phyloP scores from a whole-genome alignment of 2,329 filamentous ascomycete genomes.

The Aspergillus niger region DNA sequence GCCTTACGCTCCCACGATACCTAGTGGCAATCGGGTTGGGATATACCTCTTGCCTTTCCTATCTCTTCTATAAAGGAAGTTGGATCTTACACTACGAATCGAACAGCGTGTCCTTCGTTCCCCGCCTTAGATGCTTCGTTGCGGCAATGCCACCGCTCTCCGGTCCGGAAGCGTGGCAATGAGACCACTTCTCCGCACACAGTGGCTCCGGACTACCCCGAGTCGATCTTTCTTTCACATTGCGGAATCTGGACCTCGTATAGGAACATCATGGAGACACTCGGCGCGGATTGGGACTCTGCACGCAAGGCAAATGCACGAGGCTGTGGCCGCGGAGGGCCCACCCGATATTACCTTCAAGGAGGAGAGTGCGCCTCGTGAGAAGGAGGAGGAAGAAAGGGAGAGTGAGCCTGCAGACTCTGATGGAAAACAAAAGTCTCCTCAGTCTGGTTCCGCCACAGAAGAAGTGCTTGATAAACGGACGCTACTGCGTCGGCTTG shows the following conservation, averaged over 20 bases:
- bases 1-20: neutral
- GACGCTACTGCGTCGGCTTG: neutral
- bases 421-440: too few relatives aligned
- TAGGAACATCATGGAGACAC: too few relatives aligned
- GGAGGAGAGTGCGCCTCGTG: too few relatives aligned
- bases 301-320: too few relatives aligned
- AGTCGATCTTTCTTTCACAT: neutral
- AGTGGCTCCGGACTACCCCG: conserved; percentile 4
- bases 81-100: neutral
- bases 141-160: conserved; percentile 24
- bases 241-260: neutral
- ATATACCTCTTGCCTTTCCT: neutral
- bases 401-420: too few relatives aligned
- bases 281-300: neutral
- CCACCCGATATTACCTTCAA: too few relatives aligned
- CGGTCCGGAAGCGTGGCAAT: conserved; percentile 17
- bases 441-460: too few relatives aligned
- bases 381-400: too few relatives aligned
- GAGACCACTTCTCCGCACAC: conserved; percentile 10
- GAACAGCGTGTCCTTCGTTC: conserved; percentile 21
- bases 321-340: too few relatives aligned
- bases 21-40: neutral
- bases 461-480: too few relatives aligned
- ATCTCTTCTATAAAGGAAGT: neutral
- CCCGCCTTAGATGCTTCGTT: conserved; percentile 22